A percentile compares a stretch with the other conserved stretches of the same genome.
Evolutionary conservation across 805 yeast species (phyloP).

Genomic region (Spathaspora hagerdaliae): DNA sequence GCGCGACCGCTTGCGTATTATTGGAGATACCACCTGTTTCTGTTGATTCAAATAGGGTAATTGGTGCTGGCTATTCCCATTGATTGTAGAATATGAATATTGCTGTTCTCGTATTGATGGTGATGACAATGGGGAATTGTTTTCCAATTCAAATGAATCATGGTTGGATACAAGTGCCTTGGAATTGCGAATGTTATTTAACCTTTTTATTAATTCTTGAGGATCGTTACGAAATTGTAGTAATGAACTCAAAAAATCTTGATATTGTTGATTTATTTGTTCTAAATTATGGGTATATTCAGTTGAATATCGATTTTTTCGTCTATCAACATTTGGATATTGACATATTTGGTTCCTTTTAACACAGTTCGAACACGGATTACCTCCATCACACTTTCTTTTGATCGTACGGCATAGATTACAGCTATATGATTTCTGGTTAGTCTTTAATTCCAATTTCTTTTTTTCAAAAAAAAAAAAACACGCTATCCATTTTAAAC

Average conservation of each 20-base stretch:
- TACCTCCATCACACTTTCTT: constrained; percentile 7
- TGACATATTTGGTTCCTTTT: constrained; percentile 3
- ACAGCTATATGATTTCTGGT: background rate
- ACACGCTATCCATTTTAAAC: too few species aligned
- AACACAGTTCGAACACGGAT: constrained; percentile 5
- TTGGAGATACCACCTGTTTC: too few species aligned
- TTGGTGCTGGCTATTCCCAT: background rate
- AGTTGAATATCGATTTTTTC: constrained; percentile 6
- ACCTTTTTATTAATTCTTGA: background rate
- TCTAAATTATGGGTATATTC: constrained; percentile 3
- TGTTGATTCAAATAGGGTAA: background rate
- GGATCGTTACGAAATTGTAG: background rate
- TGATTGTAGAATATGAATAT: background rate
- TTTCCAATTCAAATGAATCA: background rate
- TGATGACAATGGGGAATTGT: background rate
- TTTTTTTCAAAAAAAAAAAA: too few species aligned
- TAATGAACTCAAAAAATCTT: background rate
- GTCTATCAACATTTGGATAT: constrained; percentile 3
- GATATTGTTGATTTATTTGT: background rate
- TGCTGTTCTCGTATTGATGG: background rate
- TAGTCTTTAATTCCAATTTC: background rate
- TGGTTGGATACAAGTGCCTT: background rate
- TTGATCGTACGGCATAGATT: constrained; percentile 5
- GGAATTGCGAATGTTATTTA: background rate
- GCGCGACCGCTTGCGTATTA: too few species aligned